These are phyloP conservation scores for Aspergillus conjunctus DNA, from an alignment of 495 filamentous ascomycete genomes.

Conservation along the genomic window DNA sequence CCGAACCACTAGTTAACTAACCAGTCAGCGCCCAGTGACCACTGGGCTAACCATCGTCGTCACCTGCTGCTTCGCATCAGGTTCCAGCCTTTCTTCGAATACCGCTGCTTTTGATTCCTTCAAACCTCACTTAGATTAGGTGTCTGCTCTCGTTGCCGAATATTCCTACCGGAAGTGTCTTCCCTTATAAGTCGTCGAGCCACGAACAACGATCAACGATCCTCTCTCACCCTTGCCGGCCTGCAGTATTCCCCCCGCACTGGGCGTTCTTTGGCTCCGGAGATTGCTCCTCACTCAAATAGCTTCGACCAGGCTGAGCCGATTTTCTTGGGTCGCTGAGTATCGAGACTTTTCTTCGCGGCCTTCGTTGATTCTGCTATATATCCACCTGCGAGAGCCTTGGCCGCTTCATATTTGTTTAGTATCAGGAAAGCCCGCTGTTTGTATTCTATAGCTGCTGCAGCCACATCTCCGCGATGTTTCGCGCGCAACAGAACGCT, in stretches of 20 bases:
- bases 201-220: not conserved
- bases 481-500: conserved; percentile 75
- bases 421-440: not conserved
- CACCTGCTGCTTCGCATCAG: conserved; percentile 27
- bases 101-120: conserved; percentile 1
- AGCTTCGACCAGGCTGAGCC: conserved; percentile 6
- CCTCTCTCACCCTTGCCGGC: not conserved
- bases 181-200: not conserved
- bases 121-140: not conserved
- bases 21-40: conserved; percentile 4
- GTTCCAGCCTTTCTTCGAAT: conserved; percentile 27
- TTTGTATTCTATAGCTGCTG: not conserved
- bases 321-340: not conserved
- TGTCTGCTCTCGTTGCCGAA: not conserved
- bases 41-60: conserved; percentile 23
- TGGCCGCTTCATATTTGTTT: not conserved
- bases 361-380: not conserved
- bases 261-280: conserved; percentile 21
- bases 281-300: conserved; percentile 10
- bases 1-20: not conserved
- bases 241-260: conserved; percentile 36
- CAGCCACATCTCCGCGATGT: conserved; percentile 54
- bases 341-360: not conserved
- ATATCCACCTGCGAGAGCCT: not conserved
- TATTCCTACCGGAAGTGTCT: not conserved